Base-by-base conservation (phyloP, 805 yeast species). In the Blastobotrys chiropterorum region DNA sequence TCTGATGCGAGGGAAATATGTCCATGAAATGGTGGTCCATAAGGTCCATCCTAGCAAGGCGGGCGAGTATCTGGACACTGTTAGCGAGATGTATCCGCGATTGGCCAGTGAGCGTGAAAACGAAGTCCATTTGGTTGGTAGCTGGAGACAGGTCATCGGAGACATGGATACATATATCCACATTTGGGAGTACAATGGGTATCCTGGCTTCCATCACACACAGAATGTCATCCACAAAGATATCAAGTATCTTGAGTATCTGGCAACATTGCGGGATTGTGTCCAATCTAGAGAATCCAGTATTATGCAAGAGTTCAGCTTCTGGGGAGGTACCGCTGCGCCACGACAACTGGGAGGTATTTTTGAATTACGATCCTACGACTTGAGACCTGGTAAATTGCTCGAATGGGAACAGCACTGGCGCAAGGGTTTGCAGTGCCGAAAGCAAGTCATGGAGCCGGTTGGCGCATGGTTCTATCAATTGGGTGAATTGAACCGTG, bases 381-480 rank as follows among this genome's bases (percentile, higher is more conserved):
- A 66, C 26, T 60, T 72, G 40, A 60, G 62, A 53, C 72, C 76
- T 1, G 76, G 76, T 7, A 61, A 63, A 20, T 62, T 72, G 46
- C 58, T 68, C n/a, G 75, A 72, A 51, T 72, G 76, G 76, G 76
- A 72, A 47, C 57, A 62, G n/a, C 63, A 67, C 51, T 72, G 76
- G 76, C 61, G 65, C 38, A 58, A 63, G 53, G 76, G 76, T 5
- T 58, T 72, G 22, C 72, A 72, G 56, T 67, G 63, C 56, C 68
- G 76, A n/a, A 60, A 71, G n/a, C 67, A 72, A 54, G 76, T 72
- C 17, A 72, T 72, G 76, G 75, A 72, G 62, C 76, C 76, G 1
- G 75, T 72, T 1, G 76, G 76, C 3, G 76, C 76, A 3, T 72
- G 76, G 76, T 72, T 72, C 58, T 57, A 70, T 21, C 71, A 69